Evolutionary conservation across 768 basidiomycete genomes (phyloP), one percentile per base, ranked within the genome.

Genomic region (Tephrocybe sp.): DNA sequence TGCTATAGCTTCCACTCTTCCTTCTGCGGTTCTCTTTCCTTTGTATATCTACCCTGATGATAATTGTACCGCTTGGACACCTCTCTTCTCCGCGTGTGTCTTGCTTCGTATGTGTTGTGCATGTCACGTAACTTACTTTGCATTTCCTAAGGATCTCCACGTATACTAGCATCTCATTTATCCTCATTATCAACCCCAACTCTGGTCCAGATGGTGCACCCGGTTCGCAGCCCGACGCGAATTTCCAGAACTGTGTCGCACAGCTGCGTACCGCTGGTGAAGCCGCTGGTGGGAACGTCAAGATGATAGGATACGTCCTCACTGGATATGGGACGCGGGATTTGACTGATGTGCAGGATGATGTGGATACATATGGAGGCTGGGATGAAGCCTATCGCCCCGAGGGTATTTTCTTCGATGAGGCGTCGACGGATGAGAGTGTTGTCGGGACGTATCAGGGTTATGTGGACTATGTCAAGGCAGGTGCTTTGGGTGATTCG

Each of bases 401-500:
- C 0, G 58, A 65, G 16, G 70, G 71, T 1, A 68, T 73, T 16
- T 72, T 72, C 54, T 69, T 71, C 55, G 70, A 73, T 41, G 62
- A 73, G 52, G 66, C 62, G 3, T 45, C 57, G 6, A 60, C 58
- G 2, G 49, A 49, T 14, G 45, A 50, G 9, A 34, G 20, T 4
- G 44, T 60, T n/a, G 23, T 71, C 8, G 31, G 54, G 1, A 54
- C 40, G 39, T 72, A 71, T 40, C 48, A 60, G 36, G 47, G 36
- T 5, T 70, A 61, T 44, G 52, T 57, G 2, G 26, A 53, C 1
- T 26, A 49, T 8, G 64, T 62, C 1, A 52, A 53, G 44, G 39
- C 54, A 10, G 51, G 44, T 26, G 26, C 26, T 26, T 26, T 26
- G 8, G 63, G 65, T 45, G 53, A 58, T 3, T 34, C 30, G 49